A percentile compares a stretch with the other conserved stretches of the same genome.
These are phyloP conservation scores for Amanita rubescens DNA, from an alignment of 768 basidiomycete species.

Conservation along the genomic window DNA sequence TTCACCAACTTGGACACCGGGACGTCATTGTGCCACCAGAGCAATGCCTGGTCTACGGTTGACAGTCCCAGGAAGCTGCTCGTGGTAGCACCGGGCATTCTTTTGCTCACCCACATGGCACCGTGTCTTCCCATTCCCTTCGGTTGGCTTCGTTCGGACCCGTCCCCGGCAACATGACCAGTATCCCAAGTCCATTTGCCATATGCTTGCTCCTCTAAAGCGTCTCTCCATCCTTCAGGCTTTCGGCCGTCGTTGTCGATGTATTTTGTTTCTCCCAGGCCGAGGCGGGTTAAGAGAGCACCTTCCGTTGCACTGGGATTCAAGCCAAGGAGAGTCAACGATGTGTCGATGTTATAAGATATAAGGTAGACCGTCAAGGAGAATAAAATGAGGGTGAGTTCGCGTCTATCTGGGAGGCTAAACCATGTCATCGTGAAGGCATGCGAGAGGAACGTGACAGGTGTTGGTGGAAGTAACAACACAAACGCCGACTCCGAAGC, in stretches of 20 bases:
- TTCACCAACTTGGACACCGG: slow-evolving; percentile 51
- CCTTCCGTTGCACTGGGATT: slow-evolving; percentile 32
- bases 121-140: slow-evolving; percentile 34
- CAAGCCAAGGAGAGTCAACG: slow-evolving; percentile 45
- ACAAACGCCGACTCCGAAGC: too few species aligned
- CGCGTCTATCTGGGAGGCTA: slow-evolving; percentile 64
- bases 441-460: background rate
- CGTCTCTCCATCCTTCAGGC: slow-evolving; percentile 45
- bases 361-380: slow-evolving; percentile 60
- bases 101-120: slow-evolving; percentile 36
- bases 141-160: slow-evolving; percentile 38
- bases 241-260: slow-evolving; percentile 42
- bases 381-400: slow-evolving; percentile 61
- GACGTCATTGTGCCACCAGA: slow-evolving; percentile 47
- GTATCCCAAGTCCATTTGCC: slow-evolving; percentile 67
- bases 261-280: slow-evolving; percentile 28
- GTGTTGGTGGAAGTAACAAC: too few species aligned
- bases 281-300: slow-evolving; percentile 31
- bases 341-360: slow-evolving; percentile 66
- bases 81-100: slow-evolving; percentile 19
- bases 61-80: slow-evolving; percentile 22
- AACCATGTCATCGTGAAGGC: slow-evolving; percentile 46
- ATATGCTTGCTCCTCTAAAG: slow-evolving; percentile 54
- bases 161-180: slow-evolving; percentile 50
- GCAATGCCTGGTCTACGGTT: slow-evolving; percentile 46